phyloP scores from a whole-genome alignment of 2,329 filamentous ascomycete genomes.

The Polytolypa hystricis region DNA sequence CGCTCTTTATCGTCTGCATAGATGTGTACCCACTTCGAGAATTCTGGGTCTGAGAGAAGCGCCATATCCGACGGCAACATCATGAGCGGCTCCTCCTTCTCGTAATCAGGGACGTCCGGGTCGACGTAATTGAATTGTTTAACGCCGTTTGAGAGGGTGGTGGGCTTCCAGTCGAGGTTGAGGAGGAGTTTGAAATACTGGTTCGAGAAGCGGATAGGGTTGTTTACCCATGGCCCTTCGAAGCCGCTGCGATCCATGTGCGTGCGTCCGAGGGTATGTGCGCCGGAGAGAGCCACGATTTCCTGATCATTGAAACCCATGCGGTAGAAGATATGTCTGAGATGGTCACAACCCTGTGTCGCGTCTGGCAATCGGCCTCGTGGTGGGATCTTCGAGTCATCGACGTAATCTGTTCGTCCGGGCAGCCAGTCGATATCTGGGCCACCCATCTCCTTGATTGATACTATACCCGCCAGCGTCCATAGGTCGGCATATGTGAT shows the following conservation, averaged over 20 bases:
- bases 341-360: slow-evolving; percentile 43
- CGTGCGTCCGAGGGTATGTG: slow-evolving; percentile 47
- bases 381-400: slow-evolving; percentile 48
- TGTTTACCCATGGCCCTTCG: slow-evolving; percentile 48
- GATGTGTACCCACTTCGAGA: slow-evolving; percentile 45
- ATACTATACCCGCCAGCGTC: slow-evolving; percentile 51
- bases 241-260: slow-evolving; percentile 47
- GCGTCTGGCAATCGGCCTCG: slow-evolving; percentile 47
- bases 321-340: slow-evolving; percentile 46
- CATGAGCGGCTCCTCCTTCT: slow-evolving; percentile 47
- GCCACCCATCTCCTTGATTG: slow-evolving; percentile 50
- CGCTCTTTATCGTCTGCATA: slow-evolving; percentile 51
- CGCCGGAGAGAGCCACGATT: slow-evolving; percentile 46
- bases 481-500: slow-evolving; percentile 56
- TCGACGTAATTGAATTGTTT: slow-evolving; percentile 50
- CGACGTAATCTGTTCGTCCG: slow-evolving; percentile 52
- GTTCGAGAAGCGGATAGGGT: slow-evolving; percentile 49
- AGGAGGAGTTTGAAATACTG: slow-evolving; percentile 46
- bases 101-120: slow-evolving; percentile 35
- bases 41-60: slow-evolving; percentile 42
- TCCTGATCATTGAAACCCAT: slow-evolving; percentile 53
- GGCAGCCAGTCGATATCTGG: slow-evolving; percentile 46
- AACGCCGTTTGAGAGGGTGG: slow-evolving; percentile 41
- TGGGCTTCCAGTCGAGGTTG: slow-evolving; percentile 44
- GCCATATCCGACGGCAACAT: slow-evolving; percentile 57